Evolutionary conservation across 768 basidiomycete species (phyloP).

Genomic region (Russula compacta): DNA sequence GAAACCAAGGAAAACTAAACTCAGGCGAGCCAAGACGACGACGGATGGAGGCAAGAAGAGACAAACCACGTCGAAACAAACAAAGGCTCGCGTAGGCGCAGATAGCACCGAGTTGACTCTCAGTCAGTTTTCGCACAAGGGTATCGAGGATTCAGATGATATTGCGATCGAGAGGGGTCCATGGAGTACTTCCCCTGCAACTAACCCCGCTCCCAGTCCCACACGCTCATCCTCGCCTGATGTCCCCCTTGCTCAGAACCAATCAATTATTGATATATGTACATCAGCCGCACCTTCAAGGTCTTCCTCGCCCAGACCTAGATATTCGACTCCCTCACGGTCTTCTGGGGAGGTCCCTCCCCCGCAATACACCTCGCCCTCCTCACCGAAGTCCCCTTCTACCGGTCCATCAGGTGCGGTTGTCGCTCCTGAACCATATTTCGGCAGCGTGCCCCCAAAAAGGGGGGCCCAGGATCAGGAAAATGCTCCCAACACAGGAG

Average conservation of each 20-base stretch:
- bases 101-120: constrained; percentile 23
- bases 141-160: constrained; percentile 46
- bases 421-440: neutral
- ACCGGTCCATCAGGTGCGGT: neutral
- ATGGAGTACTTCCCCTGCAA: constrained; percentile 2
- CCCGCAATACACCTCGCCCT: neutral
- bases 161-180: constrained; percentile 43
- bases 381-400: neutral
- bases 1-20: constrained; percentile 28
- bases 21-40: constrained; percentile 34
- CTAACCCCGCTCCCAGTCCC: neutral
- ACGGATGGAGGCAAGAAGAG: constrained; percentile 28
- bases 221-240: constrained; percentile 20
- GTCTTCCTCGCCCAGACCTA: neutral
- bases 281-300: constrained; percentile 13
- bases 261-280: constrained; percentile 18
- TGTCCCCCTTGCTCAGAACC: constrained; percentile 12
- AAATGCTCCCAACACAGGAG: neutral
- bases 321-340: neutral
- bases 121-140: constrained; percentile 38
- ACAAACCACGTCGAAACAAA: constrained; percentile 12
- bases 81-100: constrained; percentile 24
- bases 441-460: neutral
- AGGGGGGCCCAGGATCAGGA: neutral
- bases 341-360: neutral